Conservation (phyloP, 441 rosid species). For the Sinapis alba region DNA sequence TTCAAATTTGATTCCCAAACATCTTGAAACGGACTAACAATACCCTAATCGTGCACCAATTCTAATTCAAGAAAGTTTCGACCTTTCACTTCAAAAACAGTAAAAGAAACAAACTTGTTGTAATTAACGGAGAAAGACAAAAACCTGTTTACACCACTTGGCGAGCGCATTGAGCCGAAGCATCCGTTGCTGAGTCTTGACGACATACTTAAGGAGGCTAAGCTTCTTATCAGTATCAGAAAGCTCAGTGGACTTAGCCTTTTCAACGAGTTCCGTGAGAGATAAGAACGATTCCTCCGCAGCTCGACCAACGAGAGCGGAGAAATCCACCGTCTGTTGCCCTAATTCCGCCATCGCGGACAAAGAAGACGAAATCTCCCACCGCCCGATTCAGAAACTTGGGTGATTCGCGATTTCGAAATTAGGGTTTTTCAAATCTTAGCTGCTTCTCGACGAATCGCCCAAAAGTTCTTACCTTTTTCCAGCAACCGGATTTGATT, state of each 20-base stretch:
- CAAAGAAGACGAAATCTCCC: constrained; percentile 14
- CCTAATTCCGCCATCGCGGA: constrained; percentile 80
- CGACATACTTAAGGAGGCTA: constrained; percentile 75
- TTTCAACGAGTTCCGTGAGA: constrained; percentile 82
- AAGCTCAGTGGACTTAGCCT: constrained; percentile 65
- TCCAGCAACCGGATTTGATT: constrained; percentile 24
- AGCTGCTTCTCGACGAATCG: not conserved
- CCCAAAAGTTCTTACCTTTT: constrained; percentile 5
- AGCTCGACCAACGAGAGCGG: constrained; percentile 73
- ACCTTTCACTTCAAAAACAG: constrained; percentile 1
- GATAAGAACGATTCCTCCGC: constrained; percentile 87
- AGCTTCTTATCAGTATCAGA: constrained; percentile 92
- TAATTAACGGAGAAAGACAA: constrained; percentile 1
- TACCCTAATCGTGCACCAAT: constrained; percentile 11
- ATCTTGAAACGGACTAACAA: not conserved
- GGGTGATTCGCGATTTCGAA: constrained; percentile 15
- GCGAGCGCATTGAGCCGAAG: constrained; percentile 92
- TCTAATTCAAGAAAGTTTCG: constrained; percentile 18
- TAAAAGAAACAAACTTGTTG: not conserved
- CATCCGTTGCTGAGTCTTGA: constrained; percentile 92
- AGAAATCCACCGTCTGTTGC: constrained; percentile 88
- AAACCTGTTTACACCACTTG: constrained; percentile 99
- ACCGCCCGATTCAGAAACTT: constrained; percentile 26
- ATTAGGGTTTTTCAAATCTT: constrained; percentile 24
- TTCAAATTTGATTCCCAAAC: not conserved